phyloP scores from a whole-genome alignment of 1,284 basidiomycete species.

The Phlebopus sp. region DNA sequence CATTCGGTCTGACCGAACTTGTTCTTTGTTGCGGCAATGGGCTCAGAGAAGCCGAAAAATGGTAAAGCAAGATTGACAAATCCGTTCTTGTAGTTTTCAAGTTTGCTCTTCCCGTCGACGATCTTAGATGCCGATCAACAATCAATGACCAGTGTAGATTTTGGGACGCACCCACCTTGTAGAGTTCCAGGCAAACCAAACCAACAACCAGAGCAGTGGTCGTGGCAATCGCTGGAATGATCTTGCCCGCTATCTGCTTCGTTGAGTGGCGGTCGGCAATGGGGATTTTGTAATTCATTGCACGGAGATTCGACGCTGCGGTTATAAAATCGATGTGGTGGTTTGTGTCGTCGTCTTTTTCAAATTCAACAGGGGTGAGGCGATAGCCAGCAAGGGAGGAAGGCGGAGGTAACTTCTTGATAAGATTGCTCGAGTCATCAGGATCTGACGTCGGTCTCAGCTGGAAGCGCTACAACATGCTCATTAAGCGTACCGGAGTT shows the following conservation, averaged over 20 bases:
- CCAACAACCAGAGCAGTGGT: slow-evolving; percentile 96
- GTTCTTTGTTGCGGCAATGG: slow-evolving; percentile 87
- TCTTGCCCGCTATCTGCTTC: slow-evolving; percentile 99
- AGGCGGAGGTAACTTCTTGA: slow-evolving; percentile 77
- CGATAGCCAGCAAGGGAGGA: slow-evolving; percentile 94
- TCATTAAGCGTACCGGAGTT: slow-evolving; percentile 36
- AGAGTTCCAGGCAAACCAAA: slow-evolving; percentile 94
- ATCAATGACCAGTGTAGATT: neutral
- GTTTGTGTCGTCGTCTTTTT: slow-evolving; percentile 99
- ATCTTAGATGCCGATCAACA: slow-evolving; percentile 50
- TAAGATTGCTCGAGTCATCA: slow-evolving; percentile 56
- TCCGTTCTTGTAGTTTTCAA: slow-evolving; percentile 97
- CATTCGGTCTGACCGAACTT: slow-evolving; percentile 89
- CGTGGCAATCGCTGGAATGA: slow-evolving; percentile 99
- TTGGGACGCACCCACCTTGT: slow-evolving; percentile 64
- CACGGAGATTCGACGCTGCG: slow-evolving; percentile 95
- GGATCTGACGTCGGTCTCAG: slow-evolving; percentile 36
- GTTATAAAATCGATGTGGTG: slow-evolving; percentile 99
- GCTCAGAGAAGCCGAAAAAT: slow-evolving; percentile 99
- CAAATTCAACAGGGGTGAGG: slow-evolving; percentile 93
- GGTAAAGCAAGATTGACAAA: slow-evolving; percentile 98
- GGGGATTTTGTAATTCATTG: slow-evolving; percentile 92
- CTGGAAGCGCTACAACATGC: neutral
- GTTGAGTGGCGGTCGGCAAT: slow-evolving; percentile 91
- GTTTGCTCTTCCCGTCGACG: slow-evolving; percentile 90